Evolutionary conservation across 2,329 filamentous ascomycete genomes (phyloP).

Genomic region (Sclerotinia nivalis): DNA sequence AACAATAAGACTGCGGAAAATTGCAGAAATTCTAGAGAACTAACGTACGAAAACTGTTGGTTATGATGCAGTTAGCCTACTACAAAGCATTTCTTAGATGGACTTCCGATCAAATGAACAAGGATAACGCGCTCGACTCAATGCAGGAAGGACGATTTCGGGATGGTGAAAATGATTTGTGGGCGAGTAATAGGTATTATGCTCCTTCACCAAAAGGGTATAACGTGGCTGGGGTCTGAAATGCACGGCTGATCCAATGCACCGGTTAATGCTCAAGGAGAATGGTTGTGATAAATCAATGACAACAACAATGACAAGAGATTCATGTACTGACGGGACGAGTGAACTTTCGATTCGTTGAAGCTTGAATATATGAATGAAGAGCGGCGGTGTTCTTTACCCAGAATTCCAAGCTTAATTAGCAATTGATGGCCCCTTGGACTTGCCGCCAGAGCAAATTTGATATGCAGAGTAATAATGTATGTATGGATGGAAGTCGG

Average conservation of each 20-base stretch:
- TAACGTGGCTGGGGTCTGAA: constrained; percentile 25
- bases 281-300: neutral
- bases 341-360: neutral
- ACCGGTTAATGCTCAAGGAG: constrained; percentile 25
- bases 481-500: neutral
- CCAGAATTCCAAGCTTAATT: constrained; percentile 2
- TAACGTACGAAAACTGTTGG: constrained; percentile 25
- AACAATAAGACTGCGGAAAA: constrained; percentile 23
- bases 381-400: neutral
- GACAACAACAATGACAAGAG: neutral
- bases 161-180: constrained; percentile 14
- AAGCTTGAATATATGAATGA: neutral
- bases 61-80: constrained; percentile 25
- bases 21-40: constrained; percentile 24
- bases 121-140: constrained; percentile 13
- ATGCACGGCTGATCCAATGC: constrained; percentile 28
- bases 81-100: constrained; percentile 18
- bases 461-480: neutral
- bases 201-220: constrained; percentile 23
- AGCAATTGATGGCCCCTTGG: neutral
- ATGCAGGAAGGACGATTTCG: constrained; percentile 23
- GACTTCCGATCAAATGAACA: constrained; percentile 21
- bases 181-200: constrained; percentile 7
- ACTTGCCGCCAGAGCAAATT: constrained; percentile 1
- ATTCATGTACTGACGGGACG: constrained; percentile 21